Base-by-base conservation (phyloP, 495 filamentous ascomycete genomes). In the Penicillium cinerascens region DNA sequence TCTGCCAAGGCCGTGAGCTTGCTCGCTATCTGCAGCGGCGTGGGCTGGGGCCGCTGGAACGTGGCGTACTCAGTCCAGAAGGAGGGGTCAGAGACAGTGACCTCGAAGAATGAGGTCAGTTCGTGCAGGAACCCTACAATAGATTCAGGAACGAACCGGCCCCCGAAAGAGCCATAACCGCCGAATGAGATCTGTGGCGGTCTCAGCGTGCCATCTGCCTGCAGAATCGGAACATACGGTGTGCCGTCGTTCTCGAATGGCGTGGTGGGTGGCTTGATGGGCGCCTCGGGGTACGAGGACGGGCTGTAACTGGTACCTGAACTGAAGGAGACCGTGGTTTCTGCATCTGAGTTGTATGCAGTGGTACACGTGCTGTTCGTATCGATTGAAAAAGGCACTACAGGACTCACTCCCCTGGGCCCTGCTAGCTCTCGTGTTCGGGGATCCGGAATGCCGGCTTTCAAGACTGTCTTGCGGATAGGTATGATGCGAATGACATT, bases 131-230 rank as follows among this genome's bases (percentile, higher is more conserved):
- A 60, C 7, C 58, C 60, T 43, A 71, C 64, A 36, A 69, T 64
- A 6, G 64, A 61, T 61, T 71, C 68, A 42, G 64, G 58, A 18
- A 58, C 64, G 27, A 67, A 71, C 55, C 56, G 61, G 54, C 68
- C 68, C 43, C 68, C 68, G 39, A 60, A 71, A 8, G 53, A 29
- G 20, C 68, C 68, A 45, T 69, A 69, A 13, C 59, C 64, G 48
- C 56, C 54, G 37, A 55, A 64, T 51, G 49, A 56, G 16, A 65
- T 45, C 20, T 48, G 55, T 51, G 60, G 62, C 42, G 63, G 56
- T 45, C 29, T 54, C 27, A 61, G 52, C 33, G 47, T 57, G n/a
- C 58, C 57, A 56, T 64, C 58, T 44, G 21, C 15, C 47, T 66
- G 63, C 61, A 66, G 44, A 39, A 64, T 61, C 16, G 55, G 49